Conservation (phyloP, 2,329 filamentous ascomycete genomes). For the Beauveria bassiana region DNA sequence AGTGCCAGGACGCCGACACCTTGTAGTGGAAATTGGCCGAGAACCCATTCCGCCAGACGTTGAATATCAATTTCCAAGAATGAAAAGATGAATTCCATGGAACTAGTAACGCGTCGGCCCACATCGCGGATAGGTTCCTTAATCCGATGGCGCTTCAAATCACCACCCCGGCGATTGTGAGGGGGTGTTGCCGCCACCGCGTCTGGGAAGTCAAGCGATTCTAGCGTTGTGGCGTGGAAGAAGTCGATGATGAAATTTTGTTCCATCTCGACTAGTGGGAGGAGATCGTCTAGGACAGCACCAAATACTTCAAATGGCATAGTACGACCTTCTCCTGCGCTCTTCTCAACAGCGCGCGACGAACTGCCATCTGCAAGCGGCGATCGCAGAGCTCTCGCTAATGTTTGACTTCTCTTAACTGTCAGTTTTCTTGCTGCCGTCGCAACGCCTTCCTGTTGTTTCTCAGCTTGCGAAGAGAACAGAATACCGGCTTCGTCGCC, state of each 20-base stretch:
- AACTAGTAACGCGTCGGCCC: constrained; percentile 73
- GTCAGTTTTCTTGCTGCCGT: constrained; percentile 81
- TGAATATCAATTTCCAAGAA: constrained; percentile 76
- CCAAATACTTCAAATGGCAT: constrained; percentile 76
- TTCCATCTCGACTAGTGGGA: constrained; percentile 80
- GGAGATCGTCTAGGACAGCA: constrained; percentile 70
- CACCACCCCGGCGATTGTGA: constrained; percentile 60
- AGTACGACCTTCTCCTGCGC: constrained; percentile 54
- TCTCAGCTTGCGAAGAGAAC: constrained; percentile 79
- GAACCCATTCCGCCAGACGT: constrained; percentile 73
- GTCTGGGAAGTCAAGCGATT: constrained; percentile 76
- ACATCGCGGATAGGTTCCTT: constrained; percentile 86
- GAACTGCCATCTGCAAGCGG: constrained; percentile 55
- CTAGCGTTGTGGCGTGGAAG: constrained; percentile 85
- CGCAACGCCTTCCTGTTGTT: constrained; percentile 72
- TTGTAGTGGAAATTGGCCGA: constrained; percentile 79
- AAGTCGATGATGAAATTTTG: constrained; percentile 97
- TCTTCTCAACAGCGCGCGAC: constrained; percentile 46
- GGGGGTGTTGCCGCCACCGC: constrained; percentile 60
- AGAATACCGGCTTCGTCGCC: constrained; percentile 76
- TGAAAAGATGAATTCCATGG: constrained; percentile 82
- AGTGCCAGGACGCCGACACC: constrained; percentile 78
- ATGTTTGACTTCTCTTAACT: constrained; percentile 85
- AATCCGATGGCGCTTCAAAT: constrained; percentile 64
- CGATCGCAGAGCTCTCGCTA: constrained; percentile 65